A percentile compares a stretch with the other conserved stretches of the same genome.
Evolutionary conservation across 2,329 filamentous ascomycete genomes (phyloP).

Genomic region (Emericellopsis cladophorae): DNA sequence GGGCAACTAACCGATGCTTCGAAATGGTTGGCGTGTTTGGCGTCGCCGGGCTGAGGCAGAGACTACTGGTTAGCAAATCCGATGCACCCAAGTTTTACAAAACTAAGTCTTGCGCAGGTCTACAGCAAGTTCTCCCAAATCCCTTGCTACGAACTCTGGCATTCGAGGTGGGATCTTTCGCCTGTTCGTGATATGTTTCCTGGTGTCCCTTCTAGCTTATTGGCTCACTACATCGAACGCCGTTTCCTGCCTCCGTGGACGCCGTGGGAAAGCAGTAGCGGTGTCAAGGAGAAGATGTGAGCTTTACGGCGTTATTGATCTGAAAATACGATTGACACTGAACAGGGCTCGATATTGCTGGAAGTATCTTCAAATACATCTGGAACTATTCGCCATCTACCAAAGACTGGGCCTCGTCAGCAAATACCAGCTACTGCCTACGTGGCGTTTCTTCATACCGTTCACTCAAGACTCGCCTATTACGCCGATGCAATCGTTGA

Average conservation of each 20-base stretch:
- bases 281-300: background rate
- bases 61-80: constrained; percentile 31
- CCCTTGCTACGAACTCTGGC: constrained; percentile 32
- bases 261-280: constrained; percentile 8
- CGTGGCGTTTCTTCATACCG: constrained; percentile 37
- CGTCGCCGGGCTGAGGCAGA: constrained; percentile 36
- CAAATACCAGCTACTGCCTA: constrained; percentile 26
- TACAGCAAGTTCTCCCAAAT: constrained; percentile 36
- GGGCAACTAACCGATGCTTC: constrained; percentile 18
- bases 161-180: constrained; percentile 14
- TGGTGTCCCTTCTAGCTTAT: constrained; percentile 16
- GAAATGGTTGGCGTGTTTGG: constrained; percentile 36
- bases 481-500: constrained; percentile 26
- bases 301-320: background rate
- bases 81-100: background rate
- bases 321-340: constrained; percentile 3
- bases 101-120: constrained; percentile 20
- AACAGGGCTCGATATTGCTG: constrained; percentile 11
- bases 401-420: constrained; percentile 37
- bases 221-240: constrained; percentile 15
- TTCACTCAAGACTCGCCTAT: constrained; percentile 40
- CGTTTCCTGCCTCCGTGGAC: constrained; percentile 11
- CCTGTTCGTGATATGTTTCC: constrained; percentile 16
- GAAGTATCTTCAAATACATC: constrained; percentile 32
- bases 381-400: constrained; percentile 38